Base-by-base conservation (phyloP, 768 basidiomycete species). In the Naganishia onofrii region DNA sequence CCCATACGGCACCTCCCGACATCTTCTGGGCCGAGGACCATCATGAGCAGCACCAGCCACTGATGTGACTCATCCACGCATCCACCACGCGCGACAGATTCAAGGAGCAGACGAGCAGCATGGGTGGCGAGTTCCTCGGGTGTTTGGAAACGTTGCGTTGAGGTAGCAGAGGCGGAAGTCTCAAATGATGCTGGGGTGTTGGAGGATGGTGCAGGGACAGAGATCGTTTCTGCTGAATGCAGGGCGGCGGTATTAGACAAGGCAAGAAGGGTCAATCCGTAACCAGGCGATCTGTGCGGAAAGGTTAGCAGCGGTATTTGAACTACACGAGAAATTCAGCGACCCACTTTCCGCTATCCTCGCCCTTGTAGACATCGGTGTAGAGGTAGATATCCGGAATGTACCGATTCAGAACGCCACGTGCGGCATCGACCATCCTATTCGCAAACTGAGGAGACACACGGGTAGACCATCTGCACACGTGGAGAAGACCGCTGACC, bases 301-400 rank as follows among this genome's bases (percentile, higher is more conserved):
- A 42, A 8, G 42, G 42, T 42, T 15, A 42, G 42, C 42, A 42
- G 42, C 2, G 42, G 42, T 6, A 36, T 36, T 17, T 10, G 9
- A 15, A 42, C 42, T 15, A 10, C 2, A 15, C 42, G 42, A 42
- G 42, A 42, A 8, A 42, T 2, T 42, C 15, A 34, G 52, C 15
- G 29, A 77, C 93, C 72, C 74, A 94, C 94, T 93, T 97, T 81
- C 95, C 95, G 74, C 92, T 93, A 72, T 98, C 96, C 21, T 92
- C 91, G 8, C 94, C 94, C 79, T 96, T 95, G 83, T 96, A 98
- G 28, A 97, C 93, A 73, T 99, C 96, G 3, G 96, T 95, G 80
- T 97, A 95, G 46, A 99, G 87, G 82, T 98, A 97, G 32, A 97
- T 93, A 79, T 99, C 96, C 44, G 96, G 95, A 70, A 98, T 96